Base-by-base conservation (phyloP, 306 rosid genomes). In the Cucumis melo region DNA sequence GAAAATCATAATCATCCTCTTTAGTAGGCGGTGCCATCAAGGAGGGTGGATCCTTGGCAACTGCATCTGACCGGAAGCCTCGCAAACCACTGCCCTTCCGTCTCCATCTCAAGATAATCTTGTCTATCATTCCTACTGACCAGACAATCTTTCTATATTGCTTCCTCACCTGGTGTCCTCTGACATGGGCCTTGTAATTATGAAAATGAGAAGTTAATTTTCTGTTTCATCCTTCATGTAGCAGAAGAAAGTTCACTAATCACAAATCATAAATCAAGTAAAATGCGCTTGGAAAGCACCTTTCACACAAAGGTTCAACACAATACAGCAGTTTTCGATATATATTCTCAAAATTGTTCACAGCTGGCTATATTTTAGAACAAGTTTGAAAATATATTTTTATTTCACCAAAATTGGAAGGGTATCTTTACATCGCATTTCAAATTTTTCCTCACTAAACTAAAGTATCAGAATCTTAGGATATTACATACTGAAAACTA, bases 161-260 rank as follows among this genome's bases (percentile, higher is more conserved):
- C 84, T 92, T 92, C 84, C 98, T 87, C 67, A 90, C 96, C 84
- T 89, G 98, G 81, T 92, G 98, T 64, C 98, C 98, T 83, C 98
- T 90, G 56, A 92, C 90, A 89, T 87, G 94, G 81, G 98, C 98
- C 98, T 92, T 85, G 34, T 80, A 64, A 80, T 56, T 64, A 80
- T 48, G 78, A 19, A 82, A 83, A 58, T 77, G 34, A 44, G 46
- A 77, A 75, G 83, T 88, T 85, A 90, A 83, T 72, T 77, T 50
- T 58, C 23, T 24, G 56, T 27, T 72, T 72, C 60, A 68, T 29
- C 27, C 23, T 70, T 70, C 71, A 70, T 23, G 39, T 56, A 36
- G 56, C 56, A 59, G 23, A 76, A 15, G 51, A 3, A 71, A 38
- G 58, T 5, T 46, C 15, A 15, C 10, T 48, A 9, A 53, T 53